Base-by-base conservation (phyloP, 2,329 filamentous ascomycete genomes). In the Epichloe coenophiala region DNA sequence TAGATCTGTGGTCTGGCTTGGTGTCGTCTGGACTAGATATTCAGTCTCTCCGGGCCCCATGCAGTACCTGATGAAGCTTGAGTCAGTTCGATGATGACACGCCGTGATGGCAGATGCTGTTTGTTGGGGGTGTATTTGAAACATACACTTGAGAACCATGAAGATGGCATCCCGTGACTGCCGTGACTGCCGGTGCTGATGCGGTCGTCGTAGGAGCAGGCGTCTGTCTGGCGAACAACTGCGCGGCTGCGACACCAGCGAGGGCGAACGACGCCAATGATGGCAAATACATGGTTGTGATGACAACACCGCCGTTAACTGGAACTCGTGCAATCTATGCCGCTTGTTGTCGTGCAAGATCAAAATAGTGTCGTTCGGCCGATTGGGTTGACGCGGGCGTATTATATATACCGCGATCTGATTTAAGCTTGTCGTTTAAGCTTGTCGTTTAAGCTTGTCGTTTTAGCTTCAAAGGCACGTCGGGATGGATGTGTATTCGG, bases 1-100 rank as follows among this genome's bases (percentile, higher is more conserved):
- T 17, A 80, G 63, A 46, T 75, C 73, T 44, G 72, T 71, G 1
- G 75, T 80, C 17, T 71, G 72, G 4, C 77, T 84, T 3, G 71
- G 68, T 6, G 74, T 72, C 3, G 70, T 65, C 47, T 68, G 65
- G 21, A 74, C 65, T 37, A 65, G 56, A 49, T 70, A 75, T 58
- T 74, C 71, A 0, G 64, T 64, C 9, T 63, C 60, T 44, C 66
- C 68, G 39, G 47, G 47, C 2, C 65, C 68, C 56, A 74, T 64
- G 56, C 74, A 77, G 54, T 64, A 69, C 13, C 72, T 75, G 53
- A 31, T 35, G n/a, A 4, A 19, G 7, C 9, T n/a, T 4, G 23
- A 17, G 36, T 49, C 8, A 50, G 43, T 50, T 38, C 37, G 43
- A 12, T 27, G 13, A 13, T n/a, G 36, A n/a, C 36, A 13, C 31